Evolutionary conservation across 2,329 filamentous ascomycete genomes (phyloP).

Genomic region (Paecilomyces variotii): DNA sequence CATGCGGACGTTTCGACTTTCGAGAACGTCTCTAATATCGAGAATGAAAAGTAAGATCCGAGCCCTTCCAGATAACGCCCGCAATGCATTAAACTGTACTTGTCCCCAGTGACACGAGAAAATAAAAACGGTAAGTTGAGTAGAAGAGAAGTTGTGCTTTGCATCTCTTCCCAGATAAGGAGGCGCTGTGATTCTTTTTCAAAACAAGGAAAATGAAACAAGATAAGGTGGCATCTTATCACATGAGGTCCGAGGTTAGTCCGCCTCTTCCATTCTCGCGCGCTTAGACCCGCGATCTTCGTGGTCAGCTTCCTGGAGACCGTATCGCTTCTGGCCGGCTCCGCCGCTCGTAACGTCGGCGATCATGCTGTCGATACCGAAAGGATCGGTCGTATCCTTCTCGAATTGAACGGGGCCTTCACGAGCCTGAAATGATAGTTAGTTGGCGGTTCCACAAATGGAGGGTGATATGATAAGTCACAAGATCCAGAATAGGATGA

Average conservation of each 20-base stretch:
- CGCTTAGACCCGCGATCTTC: conserved; percentile 51
- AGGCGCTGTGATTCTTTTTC: background rate
- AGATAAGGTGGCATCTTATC: background rate
- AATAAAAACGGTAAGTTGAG: background rate
- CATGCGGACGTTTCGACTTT: background rate
- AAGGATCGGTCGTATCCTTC: conserved; percentile 78
- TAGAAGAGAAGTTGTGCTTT: background rate
- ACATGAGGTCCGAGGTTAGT: conserved; percentile 5
- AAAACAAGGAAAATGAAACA: background rate
- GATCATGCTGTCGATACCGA: conserved; percentile 91
- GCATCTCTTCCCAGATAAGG: background rate
- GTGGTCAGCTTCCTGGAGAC: conserved; percentile 33
- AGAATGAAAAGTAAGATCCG: conserved; percentile 5
- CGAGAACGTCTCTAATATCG: background rate
- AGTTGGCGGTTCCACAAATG: background rate
- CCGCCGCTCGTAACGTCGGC: conserved; percentile 61
- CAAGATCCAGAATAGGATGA: background rate
- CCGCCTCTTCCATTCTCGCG: conserved; percentile 67
- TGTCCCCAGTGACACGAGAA: conserved; percentile 2
- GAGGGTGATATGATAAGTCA: conserved; percentile 1
- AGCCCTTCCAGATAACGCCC: conserved; percentile 17
- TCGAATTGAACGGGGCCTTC: conserved; percentile 96
- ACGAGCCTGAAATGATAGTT: conserved; percentile 46
- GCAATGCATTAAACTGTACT: conserved; percentile 18
- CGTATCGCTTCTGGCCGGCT: conserved; percentile 40